Base-by-base conservation (phyloP, 1,284 basidiomycete genomes). In the Trametes sp. region DNA sequence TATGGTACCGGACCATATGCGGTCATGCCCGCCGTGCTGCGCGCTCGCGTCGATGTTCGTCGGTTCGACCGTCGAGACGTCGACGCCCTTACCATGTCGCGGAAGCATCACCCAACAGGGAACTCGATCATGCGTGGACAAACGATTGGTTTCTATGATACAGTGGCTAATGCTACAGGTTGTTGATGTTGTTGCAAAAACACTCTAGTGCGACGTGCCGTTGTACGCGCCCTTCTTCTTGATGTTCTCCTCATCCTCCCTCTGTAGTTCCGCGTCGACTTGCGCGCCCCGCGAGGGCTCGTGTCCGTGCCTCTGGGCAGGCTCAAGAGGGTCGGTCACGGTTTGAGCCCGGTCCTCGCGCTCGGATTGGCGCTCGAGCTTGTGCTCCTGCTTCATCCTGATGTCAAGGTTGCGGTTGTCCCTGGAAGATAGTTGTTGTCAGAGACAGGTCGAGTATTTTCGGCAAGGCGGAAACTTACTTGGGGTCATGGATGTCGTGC, bases 241-340 rank as follows among this genome's bases (percentile, higher is more conserved):
- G 49, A 69, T 19, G 33, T n/a, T 44, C 59, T 68, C 71, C 57
- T 70, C 71, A 38, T 72, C 71, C 53, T 71, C 69, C 36, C 51
- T 45, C 57, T 70, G 68, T n/a, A 72, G 28, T 41, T 71, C 68
- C 0, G 71, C 71, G 33, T 72, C 71, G n/a, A 72, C 53, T 52
- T 72, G 59, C 16, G 71, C 71, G 5, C 71, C 71, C 11, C 71
- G 58, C 23, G 71, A 72, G 0, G 71, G 68, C 59, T 71, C 38
- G 38, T 72, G 46, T 1, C 71, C 69, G 11, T 71, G 68, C n/a
- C 58, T 64, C 53, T 54, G 26, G 16, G 71, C 71, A 45, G 69
- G 69, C 51, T 69, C 69, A 1, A 69, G 67, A 8, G 71, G 69
- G 55, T 72, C 49, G 2, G 58, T 66, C 19, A 70, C 65, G 11